Base-by-base conservation (phyloP, 352 stramenopile genomes). In the Thalassiosira sp. region DNA sequence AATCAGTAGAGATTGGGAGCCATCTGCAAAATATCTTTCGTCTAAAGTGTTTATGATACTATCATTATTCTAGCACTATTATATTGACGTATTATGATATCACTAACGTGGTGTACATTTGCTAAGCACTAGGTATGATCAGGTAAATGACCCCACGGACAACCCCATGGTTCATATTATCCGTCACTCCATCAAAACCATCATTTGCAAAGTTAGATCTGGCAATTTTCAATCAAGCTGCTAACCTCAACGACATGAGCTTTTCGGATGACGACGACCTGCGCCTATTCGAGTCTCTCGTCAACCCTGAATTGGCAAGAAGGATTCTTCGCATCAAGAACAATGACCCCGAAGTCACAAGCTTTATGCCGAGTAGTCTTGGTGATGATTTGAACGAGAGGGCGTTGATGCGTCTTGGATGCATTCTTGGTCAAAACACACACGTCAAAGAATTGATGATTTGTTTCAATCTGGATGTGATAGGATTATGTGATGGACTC, bases 241-340 rank as follows among this genome's bases (percentile, higher is more conserved):
- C 31, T 10, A 10, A 40, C 5, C 31, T 40, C 35, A 15, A 45
- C 31, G 8, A 3, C 31, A 37, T 45, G 35, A 45, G 10, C 10
- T 3, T 51, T 3, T 54, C 46, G 5, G 46, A 54, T 16, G 22
- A 54, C 5, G 46, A 54, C 5, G 46, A 54, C 16, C 7, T 2
- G 46, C 18, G 46, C 16, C 20, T 54, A 28, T 54, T 54, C 22
- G 5, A 31, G 5, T 54, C 20, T 6, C 20, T 16, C 22, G 5
- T 18, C 18, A 48, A 27, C 22, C 15, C 42, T 25, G 59, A 57
- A 15, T 68, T 68, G 24, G 40, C 59, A 45, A 18, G 13, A 5
- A 27, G 13, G 49, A 64, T 72, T 33, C 31, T 72, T 63, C 62
- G 62, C 42, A 33, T 72, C 46, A 72, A 72, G 49, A 6, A 37